Evolutionary conservation across 1,139 yeast genomes (phyloP).

Genomic region (Sporopachydermia cereana): DNA sequence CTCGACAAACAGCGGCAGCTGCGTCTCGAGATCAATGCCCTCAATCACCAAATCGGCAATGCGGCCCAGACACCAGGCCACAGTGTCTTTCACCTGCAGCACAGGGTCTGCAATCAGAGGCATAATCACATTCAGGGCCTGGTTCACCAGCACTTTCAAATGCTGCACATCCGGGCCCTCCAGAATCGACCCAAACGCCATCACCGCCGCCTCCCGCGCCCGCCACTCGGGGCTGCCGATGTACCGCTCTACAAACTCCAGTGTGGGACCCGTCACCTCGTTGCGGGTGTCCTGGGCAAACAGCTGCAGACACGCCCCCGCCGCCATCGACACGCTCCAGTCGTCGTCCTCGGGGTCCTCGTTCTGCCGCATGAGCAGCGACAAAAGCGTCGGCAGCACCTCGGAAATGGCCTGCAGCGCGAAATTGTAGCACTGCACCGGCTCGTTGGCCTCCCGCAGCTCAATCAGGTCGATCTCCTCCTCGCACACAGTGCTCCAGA

Average conservation of each 20-base stretch:
- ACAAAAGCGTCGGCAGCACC: slow-evolving; percentile 77
- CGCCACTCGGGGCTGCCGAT: slow-evolving; percentile 62
- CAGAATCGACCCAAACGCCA: slow-evolving; percentile 95
- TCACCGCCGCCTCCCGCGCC: slow-evolving; percentile 90
- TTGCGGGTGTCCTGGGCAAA: slow-evolving; percentile 87
- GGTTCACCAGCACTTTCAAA: slow-evolving; percentile 54
- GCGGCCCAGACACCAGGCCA: slow-evolving; percentile 97
- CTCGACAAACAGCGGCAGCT: slow-evolving; percentile 56
- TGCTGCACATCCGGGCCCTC: slow-evolving; percentile 86
- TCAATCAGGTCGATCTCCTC: slow-evolving; percentile 77
- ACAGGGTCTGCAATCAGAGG: slow-evolving; percentile 58
- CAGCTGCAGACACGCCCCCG: slow-evolving; percentile 91
- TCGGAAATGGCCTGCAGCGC: slow-evolving; percentile 76
- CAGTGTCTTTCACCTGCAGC: slow-evolving; percentile 89
- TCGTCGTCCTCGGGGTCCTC: slow-evolving; percentile 91
- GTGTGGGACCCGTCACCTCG: slow-evolving; percentile 73
- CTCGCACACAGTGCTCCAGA: slow-evolving; percentile 97
- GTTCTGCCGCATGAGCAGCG: slow-evolving; percentile 75
- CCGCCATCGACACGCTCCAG: slow-evolving; percentile 98
- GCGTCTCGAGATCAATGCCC: slow-evolving; percentile 54
- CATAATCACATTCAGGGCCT: slow-evolving; percentile 74
- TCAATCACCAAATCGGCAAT: slow-evolving; percentile 81
- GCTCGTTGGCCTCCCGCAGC: slow-evolving; percentile 40
- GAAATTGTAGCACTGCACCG: slow-evolving; percentile 44
- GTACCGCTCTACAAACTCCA: slow-evolving; percentile 71